phyloP scores from a whole-genome alignment of 768 basidiomycete genomes.

The Cytidiella melzeri region DNA sequence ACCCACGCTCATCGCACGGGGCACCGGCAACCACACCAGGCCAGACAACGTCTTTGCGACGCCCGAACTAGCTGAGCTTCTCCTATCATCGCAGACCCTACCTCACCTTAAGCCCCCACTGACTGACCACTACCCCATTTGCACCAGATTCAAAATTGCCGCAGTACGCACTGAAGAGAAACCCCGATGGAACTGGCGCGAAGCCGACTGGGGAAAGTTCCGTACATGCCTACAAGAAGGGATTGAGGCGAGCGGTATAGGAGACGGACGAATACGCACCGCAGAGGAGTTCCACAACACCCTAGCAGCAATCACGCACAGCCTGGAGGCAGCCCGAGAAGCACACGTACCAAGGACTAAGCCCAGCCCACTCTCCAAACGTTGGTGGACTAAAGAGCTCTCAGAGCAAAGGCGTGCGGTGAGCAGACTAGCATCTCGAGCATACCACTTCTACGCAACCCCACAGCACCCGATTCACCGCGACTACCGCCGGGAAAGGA shows the following conservation, averaged over 20 bases:
- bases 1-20: constrained; percentile 35
- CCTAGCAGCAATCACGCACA: neutral
- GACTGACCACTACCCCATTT: too few relatives aligned
- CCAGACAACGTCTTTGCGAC: too few relatives aligned
- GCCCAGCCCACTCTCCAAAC: too few relatives aligned
- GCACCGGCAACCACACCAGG: too few relatives aligned
- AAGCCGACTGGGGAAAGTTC: neutral
- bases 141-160: too few relatives aligned
- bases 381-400: too few relatives aligned
- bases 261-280: neutral
- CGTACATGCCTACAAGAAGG: neutral
- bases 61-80: too few relatives aligned
- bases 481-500: constrained; percentile 2
- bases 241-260: too few relatives aligned
- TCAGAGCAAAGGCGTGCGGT: neutral
- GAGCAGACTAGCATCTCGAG: constrained; percentile 2
- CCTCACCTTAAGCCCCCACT: too few relatives aligned
- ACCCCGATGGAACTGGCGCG: constrained; percentile 4
- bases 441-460: too few relatives aligned
- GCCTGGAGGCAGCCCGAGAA: neutral
- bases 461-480: constrained; percentile 10
- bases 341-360: neutral
- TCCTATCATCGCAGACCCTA: constrained; percentile 25
- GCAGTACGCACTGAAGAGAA: neutral
- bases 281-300: neutral